Evolutionary conservation across 495 filamentous ascomycete species (phyloP).

Genomic region (Trichoderma reesei): DNA sequence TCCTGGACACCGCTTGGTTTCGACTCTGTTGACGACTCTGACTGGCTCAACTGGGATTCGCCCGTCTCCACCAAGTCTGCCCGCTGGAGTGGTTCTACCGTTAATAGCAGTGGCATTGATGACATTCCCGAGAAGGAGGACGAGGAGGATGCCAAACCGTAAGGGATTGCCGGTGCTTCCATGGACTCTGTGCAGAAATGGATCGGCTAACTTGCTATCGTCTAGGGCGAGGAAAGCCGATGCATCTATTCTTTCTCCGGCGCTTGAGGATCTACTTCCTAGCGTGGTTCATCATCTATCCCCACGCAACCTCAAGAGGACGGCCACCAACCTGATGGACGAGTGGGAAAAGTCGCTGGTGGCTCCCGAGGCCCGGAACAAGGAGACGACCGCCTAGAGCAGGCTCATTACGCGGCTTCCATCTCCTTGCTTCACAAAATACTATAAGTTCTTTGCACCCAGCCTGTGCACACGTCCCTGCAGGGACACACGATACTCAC

Average conservation of each 20-base stretch:
- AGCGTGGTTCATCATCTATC: slow-evolving; percentile 53
- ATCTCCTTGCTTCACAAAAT: not conserved
- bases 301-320: slow-evolving; percentile 56
- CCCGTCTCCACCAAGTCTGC: slow-evolving; percentile 38
- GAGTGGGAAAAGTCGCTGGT: slow-evolving; percentile 59
- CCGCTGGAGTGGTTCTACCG: slow-evolving; percentile 40
- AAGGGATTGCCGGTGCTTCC: slow-evolving; percentile 23
- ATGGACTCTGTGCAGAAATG: not conserved
- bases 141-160: slow-evolving; percentile 28
- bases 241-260: slow-evolving; percentile 15
- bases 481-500: not conserved
- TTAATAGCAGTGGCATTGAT: slow-evolving; percentile 27
- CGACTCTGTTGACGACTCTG: slow-evolving; percentile 52
- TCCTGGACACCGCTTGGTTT: slow-evolving; percentile 39
- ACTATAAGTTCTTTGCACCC: not conserved
- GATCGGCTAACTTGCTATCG: not conserved
- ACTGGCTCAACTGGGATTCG: slow-evolving; percentile 65
- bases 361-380: slow-evolving; percentile 1
- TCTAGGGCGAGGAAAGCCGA: slow-evolving; percentile 3
- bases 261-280: slow-evolving; percentile 48
- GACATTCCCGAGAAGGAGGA: slow-evolving; percentile 28
- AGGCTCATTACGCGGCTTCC: not conserved
- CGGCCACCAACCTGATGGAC: slow-evolving; percentile 64
- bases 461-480: not conserved
- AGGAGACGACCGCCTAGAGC: slow-evolving; percentile 8